Percentiles rank a stretch among this genome's conserved stretches.
Evolutionary conservation across 495 filamentous ascomycete genomes (phyloP).

Genomic region (Evernia prunastri): DNA sequence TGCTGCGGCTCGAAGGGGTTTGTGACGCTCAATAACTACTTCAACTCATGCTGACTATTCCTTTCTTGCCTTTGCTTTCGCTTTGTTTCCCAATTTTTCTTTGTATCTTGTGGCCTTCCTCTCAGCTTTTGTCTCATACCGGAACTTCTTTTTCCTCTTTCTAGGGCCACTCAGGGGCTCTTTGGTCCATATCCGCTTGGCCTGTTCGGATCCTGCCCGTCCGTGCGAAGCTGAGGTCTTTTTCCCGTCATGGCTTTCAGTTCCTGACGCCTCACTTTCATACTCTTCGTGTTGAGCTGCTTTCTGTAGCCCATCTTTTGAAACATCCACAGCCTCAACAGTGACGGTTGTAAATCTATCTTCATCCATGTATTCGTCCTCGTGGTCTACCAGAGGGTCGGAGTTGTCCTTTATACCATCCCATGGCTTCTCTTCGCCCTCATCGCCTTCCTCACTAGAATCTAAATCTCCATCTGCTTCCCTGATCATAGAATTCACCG

Average conservation of each 20-base stretch:
- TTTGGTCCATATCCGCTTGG: conserved; percentile 37
- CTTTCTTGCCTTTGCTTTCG: conserved; percentile 36
- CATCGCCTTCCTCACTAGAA: conserved; percentile 23
- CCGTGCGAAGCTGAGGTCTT: conserved; percentile 25
- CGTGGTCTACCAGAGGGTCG: conserved; percentile 58
- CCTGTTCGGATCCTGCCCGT: conserved; percentile 27
- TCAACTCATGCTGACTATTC: background rate
- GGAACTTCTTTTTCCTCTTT: conserved; percentile 81
- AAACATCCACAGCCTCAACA: conserved; percentile 80
- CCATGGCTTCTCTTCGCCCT: conserved; percentile 47
- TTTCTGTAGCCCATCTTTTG: conserved; percentile 60
- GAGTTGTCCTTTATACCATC: conserved; percentile 48
- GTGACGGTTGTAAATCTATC: conserved; percentile 92
- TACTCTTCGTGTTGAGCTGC: conserved; percentile 40
- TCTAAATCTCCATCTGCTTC: conserved; percentile 31
- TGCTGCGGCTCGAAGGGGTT: conserved; percentile 23
- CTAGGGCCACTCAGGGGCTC: conserved; percentile 54
- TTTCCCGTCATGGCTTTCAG: conserved; percentile 15
- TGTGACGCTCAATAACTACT: background rate
- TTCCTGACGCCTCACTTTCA: conserved; percentile 39
- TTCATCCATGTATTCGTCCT: conserved; percentile 95
- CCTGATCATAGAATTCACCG: conserved; percentile 57
- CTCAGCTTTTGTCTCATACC: conserved; percentile 81
- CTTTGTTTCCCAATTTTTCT: conserved; percentile 55
- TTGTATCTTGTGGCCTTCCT: conserved; percentile 61